Percentiles rank a stretch among this genome's conserved stretches.
These are phyloP conservation scores for Paratinospora sagittata DNA, from an alignment of 164 flowering plant species.

Conservation along the genomic window DNA sequence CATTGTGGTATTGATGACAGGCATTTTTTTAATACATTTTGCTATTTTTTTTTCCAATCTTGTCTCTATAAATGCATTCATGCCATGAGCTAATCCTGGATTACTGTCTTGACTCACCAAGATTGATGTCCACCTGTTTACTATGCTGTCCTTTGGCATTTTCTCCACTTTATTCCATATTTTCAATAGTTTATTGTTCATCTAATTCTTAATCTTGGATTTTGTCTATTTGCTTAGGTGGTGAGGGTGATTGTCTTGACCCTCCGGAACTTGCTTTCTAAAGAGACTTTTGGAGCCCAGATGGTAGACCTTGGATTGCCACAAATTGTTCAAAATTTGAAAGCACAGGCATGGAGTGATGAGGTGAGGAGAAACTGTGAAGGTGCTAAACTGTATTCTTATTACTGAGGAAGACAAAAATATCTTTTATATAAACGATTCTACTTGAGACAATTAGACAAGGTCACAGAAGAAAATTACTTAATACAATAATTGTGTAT, in stretches of 20 bases:
- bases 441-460: neutral
- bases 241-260: slow-evolving; percentile 85
- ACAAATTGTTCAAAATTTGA: slow-evolving; percentile 82
- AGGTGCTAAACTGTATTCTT: neutral
- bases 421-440: neutral
- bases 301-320: slow-evolving; percentile 89
- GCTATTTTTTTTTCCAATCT: neutral
- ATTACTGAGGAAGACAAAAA: neutral
- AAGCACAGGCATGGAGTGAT: slow-evolving; percentile 99
- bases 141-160: neutral
- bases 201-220: neutral
- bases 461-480: neutral
- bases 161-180: neutral
- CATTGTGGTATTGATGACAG: neutral
- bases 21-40: neutral
- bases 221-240: slow-evolving; percentile 45
- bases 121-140: neutral
- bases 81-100: neutral
- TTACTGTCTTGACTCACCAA: neutral
- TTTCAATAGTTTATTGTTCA: neutral
- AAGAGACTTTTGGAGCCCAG: slow-evolving; percentile 87
- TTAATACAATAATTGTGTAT: neutral
- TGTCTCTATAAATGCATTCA: neutral
- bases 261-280: too few relatives aligned
- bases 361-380: slow-evolving; percentile 79